Evolutionary conservation across 345 rosid species (phyloP).

Genomic region (Eucalyptus tenuipes): DNA sequence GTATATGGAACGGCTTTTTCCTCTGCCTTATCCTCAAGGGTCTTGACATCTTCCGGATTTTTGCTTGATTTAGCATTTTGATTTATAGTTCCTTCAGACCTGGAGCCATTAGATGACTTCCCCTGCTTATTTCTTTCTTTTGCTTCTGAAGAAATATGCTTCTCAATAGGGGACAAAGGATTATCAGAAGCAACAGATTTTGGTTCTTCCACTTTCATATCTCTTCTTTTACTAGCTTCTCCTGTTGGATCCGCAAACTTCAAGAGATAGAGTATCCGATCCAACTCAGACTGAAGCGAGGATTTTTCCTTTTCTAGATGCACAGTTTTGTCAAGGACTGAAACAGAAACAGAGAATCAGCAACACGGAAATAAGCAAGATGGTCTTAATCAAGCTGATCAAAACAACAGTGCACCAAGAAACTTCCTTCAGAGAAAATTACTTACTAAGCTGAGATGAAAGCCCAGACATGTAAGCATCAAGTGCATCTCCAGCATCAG

Average conservation of each 20-base stretch:
- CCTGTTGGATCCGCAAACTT: conserved; percentile 91
- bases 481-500: conserved; percentile 69
- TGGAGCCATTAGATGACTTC: conserved; percentile 13
- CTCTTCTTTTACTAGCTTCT: conserved; percentile 64
- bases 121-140: conserved; percentile 8
- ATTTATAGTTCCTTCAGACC: conserved; percentile 17
- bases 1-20: conserved; percentile 32
- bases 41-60: conserved; percentile 24
- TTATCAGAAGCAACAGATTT: conserved; percentile 15
- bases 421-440: not conserved
- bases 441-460: conserved; percentile 72
- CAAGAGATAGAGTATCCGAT: conserved; percentile 58
- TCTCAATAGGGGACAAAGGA: conserved; percentile 15
- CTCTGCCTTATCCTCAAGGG: conserved; percentile 15
- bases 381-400: not conserved
- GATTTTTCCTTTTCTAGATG: conserved; percentile 59
- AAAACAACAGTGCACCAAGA: not conserved
- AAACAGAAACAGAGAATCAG: not conserved
- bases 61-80: conserved; percentile 4
- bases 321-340: conserved; percentile 61
- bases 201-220: conserved; percentile 23
- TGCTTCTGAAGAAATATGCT: conserved; percentile 11
- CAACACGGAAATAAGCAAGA: not conserved
- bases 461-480: conserved; percentile 91
- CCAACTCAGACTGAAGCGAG: conserved; percentile 57